phyloP scores from a whole-genome alignment of 2,329 filamentous ascomycete species.

The Cladorrhinum sp. region DNA sequence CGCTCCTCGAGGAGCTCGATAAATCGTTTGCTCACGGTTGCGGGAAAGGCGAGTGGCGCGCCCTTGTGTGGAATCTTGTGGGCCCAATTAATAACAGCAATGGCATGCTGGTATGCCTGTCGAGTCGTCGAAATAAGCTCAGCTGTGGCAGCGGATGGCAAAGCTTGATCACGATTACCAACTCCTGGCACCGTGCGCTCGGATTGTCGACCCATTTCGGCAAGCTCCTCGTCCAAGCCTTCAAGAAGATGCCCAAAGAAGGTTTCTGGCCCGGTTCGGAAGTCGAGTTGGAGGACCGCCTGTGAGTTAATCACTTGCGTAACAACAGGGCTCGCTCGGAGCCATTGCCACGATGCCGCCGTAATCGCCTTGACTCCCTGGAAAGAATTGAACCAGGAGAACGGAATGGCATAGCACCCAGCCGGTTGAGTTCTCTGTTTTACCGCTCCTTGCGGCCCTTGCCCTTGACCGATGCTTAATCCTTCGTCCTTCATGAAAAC shows the following conservation, averaged over 20 bases:
- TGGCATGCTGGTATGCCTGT: slow-evolving; percentile 61
- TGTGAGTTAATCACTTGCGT: slow-evolving; percentile 63
- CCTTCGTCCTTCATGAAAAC: slow-evolving; percentile 58
- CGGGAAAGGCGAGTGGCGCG: slow-evolving; percentile 61
- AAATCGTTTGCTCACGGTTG: slow-evolving; percentile 60
- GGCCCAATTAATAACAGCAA: slow-evolving; percentile 66
- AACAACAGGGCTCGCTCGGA: slow-evolving; percentile 55
- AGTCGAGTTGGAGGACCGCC: slow-evolving; percentile 58
- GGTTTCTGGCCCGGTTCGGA: slow-evolving; percentile 49
- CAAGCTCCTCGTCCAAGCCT: slow-evolving; percentile 55
- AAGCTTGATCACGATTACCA: slow-evolving; percentile 11
- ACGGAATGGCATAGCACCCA: slow-evolving; percentile 53
- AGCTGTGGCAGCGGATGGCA: slow-evolving; percentile 23
- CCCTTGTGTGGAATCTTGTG: slow-evolving; percentile 58
- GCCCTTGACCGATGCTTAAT: slow-evolving; percentile 29
- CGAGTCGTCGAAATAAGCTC: slow-evolving; percentile 37
- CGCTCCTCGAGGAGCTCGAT: slow-evolving; percentile 58
- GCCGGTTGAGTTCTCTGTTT: slow-evolving; percentile 16
- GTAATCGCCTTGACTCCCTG: slow-evolving; percentile 66
- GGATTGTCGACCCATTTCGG: slow-evolving; percentile 27
- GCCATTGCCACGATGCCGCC: slow-evolving; percentile 62
- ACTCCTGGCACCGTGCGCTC: not conserved
- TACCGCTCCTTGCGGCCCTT: slow-evolving; percentile 25
- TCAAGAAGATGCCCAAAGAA: slow-evolving; percentile 62
- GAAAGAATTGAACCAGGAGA: slow-evolving; percentile 65